Evolutionary conservation across 768 basidiomycete species (phyloP).

Genomic region (Podaxis sp.): DNA sequence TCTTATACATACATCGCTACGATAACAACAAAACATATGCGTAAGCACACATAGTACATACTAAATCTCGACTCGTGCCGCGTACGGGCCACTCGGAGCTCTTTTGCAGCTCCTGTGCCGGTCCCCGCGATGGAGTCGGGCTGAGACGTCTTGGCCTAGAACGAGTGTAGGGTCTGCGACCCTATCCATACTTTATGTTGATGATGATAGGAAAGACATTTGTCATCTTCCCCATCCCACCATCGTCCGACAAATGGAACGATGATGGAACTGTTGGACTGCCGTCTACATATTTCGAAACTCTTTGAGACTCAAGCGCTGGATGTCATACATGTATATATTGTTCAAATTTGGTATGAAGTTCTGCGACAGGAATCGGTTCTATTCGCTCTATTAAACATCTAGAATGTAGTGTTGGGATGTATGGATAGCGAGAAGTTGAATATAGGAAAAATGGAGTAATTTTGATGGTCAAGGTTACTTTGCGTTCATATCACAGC

Average conservation of each 20-base stretch:
- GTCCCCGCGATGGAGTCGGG: not conserved
- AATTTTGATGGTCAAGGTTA: not conserved
- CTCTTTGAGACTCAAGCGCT: not conserved
- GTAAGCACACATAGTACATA: no score
- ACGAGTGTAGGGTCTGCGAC: no score
- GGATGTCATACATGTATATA: not conserved
- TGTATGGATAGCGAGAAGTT: not conserved
- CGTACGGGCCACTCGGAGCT: no score
- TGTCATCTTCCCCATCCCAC: not conserved
- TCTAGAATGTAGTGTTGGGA: not conserved
- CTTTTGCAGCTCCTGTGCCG: no score
- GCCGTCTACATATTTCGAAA: not conserved
- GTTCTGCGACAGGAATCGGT: not conserved
- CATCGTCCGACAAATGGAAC: not conserved
- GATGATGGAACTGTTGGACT: not conserved
- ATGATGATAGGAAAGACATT: not conserved
- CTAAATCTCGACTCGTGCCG: no score
- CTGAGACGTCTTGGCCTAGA: no score
- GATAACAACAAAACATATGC: no score
- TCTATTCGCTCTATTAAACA: not conserved
- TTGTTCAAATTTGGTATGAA: not conserved
- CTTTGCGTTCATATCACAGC: conserved; percentile 40
- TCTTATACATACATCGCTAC: no score
- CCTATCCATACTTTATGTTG: not conserved
- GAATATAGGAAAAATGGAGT: not conserved